Evolutionary conservation across 2,329 filamentous ascomycete species (phyloP), one percentile per base, ranked within the genome.

Genomic region (Fusarium sp.): DNA sequence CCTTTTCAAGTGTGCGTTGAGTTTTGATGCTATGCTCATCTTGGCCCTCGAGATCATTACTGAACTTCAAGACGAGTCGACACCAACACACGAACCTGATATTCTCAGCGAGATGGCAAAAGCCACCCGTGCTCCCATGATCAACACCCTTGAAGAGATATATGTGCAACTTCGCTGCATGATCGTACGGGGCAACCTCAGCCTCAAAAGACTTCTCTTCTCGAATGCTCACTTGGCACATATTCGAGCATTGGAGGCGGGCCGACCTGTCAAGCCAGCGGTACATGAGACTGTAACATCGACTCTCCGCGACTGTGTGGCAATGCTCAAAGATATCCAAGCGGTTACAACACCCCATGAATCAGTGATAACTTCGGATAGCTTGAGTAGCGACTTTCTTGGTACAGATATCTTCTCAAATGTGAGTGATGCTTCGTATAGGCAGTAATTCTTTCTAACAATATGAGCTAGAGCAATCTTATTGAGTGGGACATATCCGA

Each of bases 401-500:
- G 62, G 75, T 22, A 39, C 70, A 6, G 67, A 75, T 36, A 47
- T 78, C 20, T 68, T 78, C 48, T 69, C 66, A 38, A 66, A 60
- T 28, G 77, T 78, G 55, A 64, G 76, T 67, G 14, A 39, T 20
- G 18, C 11, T 34, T 6, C 28, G 15, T 34, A 26, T 13, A 20
- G 22, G 20, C 42, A 34, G 17, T 22, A 14, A 8, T 17, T 18
- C 17, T 52, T 42, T 45, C 68, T 77, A 47, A 78, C 44, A 24
- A 20, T 6, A 12, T 38, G 39, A 18, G 20, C 13, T 32, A 78
- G 76, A 76, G 74, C n/a, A 76, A 66, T 15, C 65, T 74, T 13
- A 73, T 74, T 56, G 69, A 77, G 26, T 78, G 76, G 76, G 76
- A 78, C 24, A 76, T 78, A 64, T 74, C 76, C 11, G 76, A 73